phyloP scores from a whole-genome alignment of 2,329 filamentous ascomycete species.

The Fusarium burgessii region DNA sequence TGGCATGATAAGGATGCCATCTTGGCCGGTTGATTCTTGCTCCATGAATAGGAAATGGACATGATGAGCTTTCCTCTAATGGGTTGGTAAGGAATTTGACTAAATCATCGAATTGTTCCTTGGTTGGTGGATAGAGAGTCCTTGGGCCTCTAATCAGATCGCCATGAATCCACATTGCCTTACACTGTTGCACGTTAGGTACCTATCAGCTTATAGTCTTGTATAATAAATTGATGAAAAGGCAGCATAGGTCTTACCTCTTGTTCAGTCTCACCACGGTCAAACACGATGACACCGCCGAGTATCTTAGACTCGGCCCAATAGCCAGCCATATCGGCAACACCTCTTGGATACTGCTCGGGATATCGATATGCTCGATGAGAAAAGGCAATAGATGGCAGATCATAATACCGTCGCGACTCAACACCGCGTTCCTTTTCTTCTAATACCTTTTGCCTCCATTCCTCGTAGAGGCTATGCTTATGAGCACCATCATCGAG shows the following conservation, averaged over 20 bases:
- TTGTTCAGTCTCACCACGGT: conserved; percentile 18
- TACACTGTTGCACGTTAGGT: background rate
- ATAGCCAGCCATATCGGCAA: conserved; percentile 17
- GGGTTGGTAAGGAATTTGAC: background rate
- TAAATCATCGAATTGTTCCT: conserved; percentile 8
- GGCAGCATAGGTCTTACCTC: background rate
- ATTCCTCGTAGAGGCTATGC: conserved; percentile 3
- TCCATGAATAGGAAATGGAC: conserved; percentile 21
- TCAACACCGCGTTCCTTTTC: background rate
- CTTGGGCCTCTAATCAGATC: background rate
- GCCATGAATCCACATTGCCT: conserved; percentile 23
- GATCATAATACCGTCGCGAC: background rate
- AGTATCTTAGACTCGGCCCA: conserved; percentile 30
- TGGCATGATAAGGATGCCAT: conserved; percentile 25
- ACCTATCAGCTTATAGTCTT: rapidly evolving
- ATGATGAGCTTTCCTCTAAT: rapidly evolving
- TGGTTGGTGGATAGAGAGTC: conserved; percentile 26
- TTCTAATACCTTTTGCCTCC: background rate
- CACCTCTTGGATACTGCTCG: conserved; percentile 21
- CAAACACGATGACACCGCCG: conserved; percentile 17
- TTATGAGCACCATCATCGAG: conserved; percentile 22
- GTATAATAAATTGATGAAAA: rapidly evolving
- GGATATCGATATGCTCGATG: conserved; percentile 4
- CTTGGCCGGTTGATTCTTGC: conserved; percentile 14
- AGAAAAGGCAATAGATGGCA: conserved; percentile 2